Base-by-base conservation (phyloP, 2,329 filamentous ascomycete species). In the Trichophyton benhamiae region DNA sequence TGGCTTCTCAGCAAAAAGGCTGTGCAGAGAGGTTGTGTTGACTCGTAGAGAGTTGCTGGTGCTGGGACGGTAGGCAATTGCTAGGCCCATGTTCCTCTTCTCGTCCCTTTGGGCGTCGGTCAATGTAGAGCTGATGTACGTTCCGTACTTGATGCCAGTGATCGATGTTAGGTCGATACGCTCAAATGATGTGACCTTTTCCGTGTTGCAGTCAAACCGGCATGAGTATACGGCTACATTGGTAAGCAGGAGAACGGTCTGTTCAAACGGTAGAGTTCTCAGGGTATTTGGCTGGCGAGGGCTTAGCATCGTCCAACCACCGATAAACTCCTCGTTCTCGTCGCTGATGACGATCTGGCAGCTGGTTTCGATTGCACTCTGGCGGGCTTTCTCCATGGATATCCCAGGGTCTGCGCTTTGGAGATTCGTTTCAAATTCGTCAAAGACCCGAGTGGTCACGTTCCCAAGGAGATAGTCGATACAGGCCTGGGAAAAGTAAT, bases 391-490 rank as follows among this genome's bases (percentile, higher is more conserved):
- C 41, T 84, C 80, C 71, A 96, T 84, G 0, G 92, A 95, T 13
- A 97, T 84, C 0, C 90, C 91, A 13, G 92, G 92, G 69, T 99
- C 94, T 53, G 89, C 87, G 49, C 86, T 91, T 83, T 91, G 95
- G 84, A 99, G 91, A 67, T 91, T 88, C 15, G 87, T 85, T 70
- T 96, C 91, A 65, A 99, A 99, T 67, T 99, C 94, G 61, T 92
- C 88, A 70, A 97, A 97, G 2, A 96, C 87, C 15, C 85, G 80
- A 0, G 86, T 86, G 0, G 87, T 90, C 9, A 95, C 89, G 66
- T 94, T 94, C 20, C 94, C 94, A 0, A 97, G 82, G 3, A 96
- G 82, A 70, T 94, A 97, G 72, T 99, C 94, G 66, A 99, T 96
- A 58, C 89, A 89, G 0, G 91, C 89, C 72, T 99, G 94, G 22